These are phyloP conservation scores for Solanum clarkiae DNA, from an alignment of 257 asterid genomes.

Conservation along the genomic window DNA sequence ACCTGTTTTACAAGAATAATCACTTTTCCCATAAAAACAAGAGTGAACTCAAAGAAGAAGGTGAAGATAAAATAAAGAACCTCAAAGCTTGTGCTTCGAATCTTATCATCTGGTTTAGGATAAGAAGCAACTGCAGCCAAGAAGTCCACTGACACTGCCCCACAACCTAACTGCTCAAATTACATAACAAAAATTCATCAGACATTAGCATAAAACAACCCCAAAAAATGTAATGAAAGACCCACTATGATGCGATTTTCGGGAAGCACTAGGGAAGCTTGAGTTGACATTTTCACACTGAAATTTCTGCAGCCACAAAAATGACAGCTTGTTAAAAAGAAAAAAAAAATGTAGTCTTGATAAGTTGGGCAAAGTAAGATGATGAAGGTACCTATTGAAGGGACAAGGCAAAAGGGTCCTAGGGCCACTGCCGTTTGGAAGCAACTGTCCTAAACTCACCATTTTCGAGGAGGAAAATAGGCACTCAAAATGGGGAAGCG, in stretches of 20 bases:
- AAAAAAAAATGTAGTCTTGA: not conserved
- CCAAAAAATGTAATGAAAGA: not conserved
- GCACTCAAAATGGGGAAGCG: not conserved
- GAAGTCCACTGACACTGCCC: conserved; percentile 47
- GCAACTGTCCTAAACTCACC: not conserved
- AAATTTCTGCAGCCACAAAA: conserved; percentile 10
- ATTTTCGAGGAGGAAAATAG: not conserved
- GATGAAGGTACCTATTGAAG: not conserved
- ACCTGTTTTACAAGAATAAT: conserved; percentile 19
- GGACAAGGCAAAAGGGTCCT: not conserved
- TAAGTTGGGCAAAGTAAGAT: not conserved
- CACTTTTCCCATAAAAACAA: not conserved
- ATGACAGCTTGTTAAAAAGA: not conserved
- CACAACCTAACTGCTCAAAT: conserved; percentile 65
- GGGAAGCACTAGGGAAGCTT: conserved; percentile 22
- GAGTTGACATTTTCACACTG: conserved; percentile 38
- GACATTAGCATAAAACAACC: not conserved
- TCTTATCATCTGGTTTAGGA: conserved; percentile 91
- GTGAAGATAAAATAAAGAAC: conserved; percentile 11
- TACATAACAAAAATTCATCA: conserved; percentile 2
- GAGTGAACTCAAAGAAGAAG: not conserved
- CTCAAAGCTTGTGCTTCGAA: conserved; percentile 69
- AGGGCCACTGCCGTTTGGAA: not conserved
- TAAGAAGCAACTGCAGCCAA: conserved; percentile 82
- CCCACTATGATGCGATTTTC: conserved; percentile 52